Base-by-base conservation (phyloP, 371 early-diverging fungal species). In the Pancytospora philotis region DNA sequence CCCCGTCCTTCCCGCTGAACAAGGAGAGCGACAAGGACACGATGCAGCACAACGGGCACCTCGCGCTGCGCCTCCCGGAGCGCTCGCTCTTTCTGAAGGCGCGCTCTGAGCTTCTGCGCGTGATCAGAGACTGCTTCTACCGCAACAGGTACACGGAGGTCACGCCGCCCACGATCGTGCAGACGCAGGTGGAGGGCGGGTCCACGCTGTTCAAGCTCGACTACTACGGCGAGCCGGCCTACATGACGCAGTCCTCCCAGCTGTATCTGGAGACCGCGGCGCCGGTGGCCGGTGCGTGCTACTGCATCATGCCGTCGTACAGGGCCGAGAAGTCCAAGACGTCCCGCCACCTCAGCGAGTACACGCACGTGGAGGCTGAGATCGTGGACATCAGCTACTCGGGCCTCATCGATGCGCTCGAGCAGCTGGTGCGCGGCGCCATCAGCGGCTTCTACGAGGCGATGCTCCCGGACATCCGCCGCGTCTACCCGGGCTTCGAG, bases 141-240 rank as follows among this genome's bases (percentile, higher is more conserved):
- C 71, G 80, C 52, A 84, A 84, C 37, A 85, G 86, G 6, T 89
- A 89, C 76, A 84, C 84, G 62, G 98, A 98, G 83, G 89, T 97
- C 34, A 95, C 91, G 4, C 95, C 98, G 30, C 99, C 99, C 25
- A 88, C 91, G 75, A 88, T 98, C 88, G 97, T 96, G n/a, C 95
- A 97, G 83, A 97, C 95, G 52, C 95, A 95, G 81, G 95, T 95
- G 27, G 99, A 98, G 84, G 99, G 99, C 72, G 99, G 99, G 8
- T 85, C 88, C 48, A 96, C 96, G 1, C 84, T 98, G 59, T 98
- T 98, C 74, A 83, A 83, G 60, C 87, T 98, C 81, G 84, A 95
- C 80, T 98, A 97, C 83, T 97, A 95, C 78, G 95, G 92, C 35
- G 90, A 92, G 79, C 83, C 74, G 80, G 97, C 98, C 6, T 98